Base-by-base conservation (phyloP, 1,284 basidiomycete species). In the Athelia sp. region DNA sequence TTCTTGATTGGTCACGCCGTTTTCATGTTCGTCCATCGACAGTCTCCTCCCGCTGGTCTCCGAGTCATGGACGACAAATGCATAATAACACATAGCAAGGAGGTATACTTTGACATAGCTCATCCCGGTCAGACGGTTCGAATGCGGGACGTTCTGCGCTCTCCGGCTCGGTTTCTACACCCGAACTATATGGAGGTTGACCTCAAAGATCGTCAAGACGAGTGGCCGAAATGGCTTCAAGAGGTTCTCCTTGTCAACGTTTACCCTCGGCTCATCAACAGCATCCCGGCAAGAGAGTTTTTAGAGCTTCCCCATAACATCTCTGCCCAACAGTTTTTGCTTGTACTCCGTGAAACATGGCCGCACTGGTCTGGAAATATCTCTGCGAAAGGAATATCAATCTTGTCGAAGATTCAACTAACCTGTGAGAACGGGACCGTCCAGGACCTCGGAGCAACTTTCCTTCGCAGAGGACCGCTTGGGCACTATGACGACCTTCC, bases 21-120 rank as follows among this genome's bases (percentile, higher is more conserved):
- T 21, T 56, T 56, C 42, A 56, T 56, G 45, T 56, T 56, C 23
- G 48, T 45, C 17, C 32, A 56, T 32, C 55, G 55, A 14, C 13
- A 8, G 17, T 23, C n/a, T 11, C 6, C 11, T 15, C 50, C 50
- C 0, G n/a, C 26, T 19, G 35, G 42, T 14, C 50, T 55, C 26
- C 46, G 50, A 17, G 43, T 55, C 2, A 45, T 26, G 19, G 51
- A 51, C 42, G 51, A 53, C 38, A 31, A 9, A 47, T 29, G 2
- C 17, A 14, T n/a, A 42, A 26, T 23, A 32, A 47, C 9, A 19
- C 35, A 6, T n/a, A 26, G 43, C 18, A 21, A 44, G 4, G 21
- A 44, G 19, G 43, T 44, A 4, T 44, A 44, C 23, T 15, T 6
- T 10, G 43, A 44, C 23, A 6, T 22, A 4, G n/a, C 18, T 21